Evolutionary conservation across 2,329 filamentous ascomycete genomes (phyloP).

Genomic region (Acephala macrosclerotiorum): DNA sequence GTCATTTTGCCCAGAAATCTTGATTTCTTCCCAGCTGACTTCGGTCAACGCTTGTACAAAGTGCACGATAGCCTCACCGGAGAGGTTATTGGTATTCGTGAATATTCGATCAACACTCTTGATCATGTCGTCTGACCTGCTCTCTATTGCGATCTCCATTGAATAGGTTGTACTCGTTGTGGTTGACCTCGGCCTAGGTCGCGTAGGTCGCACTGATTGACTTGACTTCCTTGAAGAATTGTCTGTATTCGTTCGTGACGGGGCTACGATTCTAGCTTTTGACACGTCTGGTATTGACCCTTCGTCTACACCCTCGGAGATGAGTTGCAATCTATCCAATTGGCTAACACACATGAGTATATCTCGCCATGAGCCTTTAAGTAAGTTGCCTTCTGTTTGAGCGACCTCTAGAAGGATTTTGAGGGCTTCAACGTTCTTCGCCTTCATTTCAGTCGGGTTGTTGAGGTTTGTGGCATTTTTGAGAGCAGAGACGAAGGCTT

Average conservation of each 20-base stretch:
- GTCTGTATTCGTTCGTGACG: slow-evolving; percentile 56
- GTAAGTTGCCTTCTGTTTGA: slow-evolving; percentile 87
- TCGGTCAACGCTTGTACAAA: slow-evolving; percentile 93
- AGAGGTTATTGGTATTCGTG: slow-evolving; percentile 92
- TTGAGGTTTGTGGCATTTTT: slow-evolving; percentile 96
- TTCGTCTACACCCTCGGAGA: slow-evolving; percentile 94
- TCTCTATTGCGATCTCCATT: slow-evolving; percentile 87
- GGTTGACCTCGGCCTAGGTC: slow-evolving; percentile 58
- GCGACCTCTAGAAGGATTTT: slow-evolving; percentile 92
- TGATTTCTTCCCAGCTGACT: slow-evolving; percentile 99
- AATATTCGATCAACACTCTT: slow-evolving; percentile 96
- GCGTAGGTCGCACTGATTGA: slow-evolving; percentile 57
- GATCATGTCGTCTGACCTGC: slow-evolving; percentile 90
- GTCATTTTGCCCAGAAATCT: slow-evolving; percentile 94
- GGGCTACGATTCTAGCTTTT: slow-evolving; percentile 75
- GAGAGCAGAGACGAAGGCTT: slow-evolving; percentile 92
- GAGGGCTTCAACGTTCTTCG: slow-evolving; percentile 94
- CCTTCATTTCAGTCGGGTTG: slow-evolving; percentile 92
- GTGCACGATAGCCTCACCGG: slow-evolving; percentile 92
- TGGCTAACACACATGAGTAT: slow-evolving; percentile 95
- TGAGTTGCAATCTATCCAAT: slow-evolving; percentile 91
- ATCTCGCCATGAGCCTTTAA: slow-evolving; percentile 94
- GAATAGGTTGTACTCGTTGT: slow-evolving; percentile 59
- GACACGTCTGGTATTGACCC: slow-evolving; percentile 91
- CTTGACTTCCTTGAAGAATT: slow-evolving; percentile 70